Conservation (phyloP, 768 basidiomycete genomes). For the Podaxis sp. region DNA sequence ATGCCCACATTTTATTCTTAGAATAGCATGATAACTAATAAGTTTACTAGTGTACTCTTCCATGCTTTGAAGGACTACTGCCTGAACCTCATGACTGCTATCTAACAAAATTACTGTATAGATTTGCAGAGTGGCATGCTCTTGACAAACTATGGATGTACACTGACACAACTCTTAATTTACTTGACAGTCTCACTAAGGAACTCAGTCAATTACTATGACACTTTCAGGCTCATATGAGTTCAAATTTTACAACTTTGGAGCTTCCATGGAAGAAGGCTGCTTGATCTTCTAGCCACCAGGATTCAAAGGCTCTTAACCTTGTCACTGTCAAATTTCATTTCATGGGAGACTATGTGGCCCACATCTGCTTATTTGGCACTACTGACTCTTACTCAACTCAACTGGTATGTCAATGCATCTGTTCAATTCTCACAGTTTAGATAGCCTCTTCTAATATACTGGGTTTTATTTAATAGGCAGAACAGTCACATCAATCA, state of each 20-base stretch:
- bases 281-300: conserved; percentile 17
- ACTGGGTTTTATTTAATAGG: neutral
- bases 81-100: conserved; percentile 19
- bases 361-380: conserved; percentile 6
- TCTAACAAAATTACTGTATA: conserved; percentile 25
- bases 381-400: conserved; percentile 17
- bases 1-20: neutral
- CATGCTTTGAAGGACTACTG: conserved; percentile 36
- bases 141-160: conserved; percentile 33
- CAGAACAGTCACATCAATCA: neutral
- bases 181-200: conserved; percentile 25
- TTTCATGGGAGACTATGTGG: neutral
- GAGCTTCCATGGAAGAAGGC: conserved; percentile 38
- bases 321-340: conserved; percentile 10
- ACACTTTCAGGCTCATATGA: conserved; percentile 27
- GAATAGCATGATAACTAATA: neutral
- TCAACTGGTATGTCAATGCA: conserved; percentile 20
- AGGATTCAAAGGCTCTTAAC: neutral
- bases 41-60: conserved; percentile 29
- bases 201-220: conserved; percentile 29
- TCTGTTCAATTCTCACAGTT: no score
- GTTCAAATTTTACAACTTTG: conserved; percentile 24
- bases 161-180: conserved; percentile 22
- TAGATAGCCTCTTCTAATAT: no score
- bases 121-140: conserved; percentile 31